These are phyloP conservation scores for Cladorrhinum sp. DNA, from an alignment of 2,329 filamentous ascomycete species.

Conservation along the genomic window DNA sequence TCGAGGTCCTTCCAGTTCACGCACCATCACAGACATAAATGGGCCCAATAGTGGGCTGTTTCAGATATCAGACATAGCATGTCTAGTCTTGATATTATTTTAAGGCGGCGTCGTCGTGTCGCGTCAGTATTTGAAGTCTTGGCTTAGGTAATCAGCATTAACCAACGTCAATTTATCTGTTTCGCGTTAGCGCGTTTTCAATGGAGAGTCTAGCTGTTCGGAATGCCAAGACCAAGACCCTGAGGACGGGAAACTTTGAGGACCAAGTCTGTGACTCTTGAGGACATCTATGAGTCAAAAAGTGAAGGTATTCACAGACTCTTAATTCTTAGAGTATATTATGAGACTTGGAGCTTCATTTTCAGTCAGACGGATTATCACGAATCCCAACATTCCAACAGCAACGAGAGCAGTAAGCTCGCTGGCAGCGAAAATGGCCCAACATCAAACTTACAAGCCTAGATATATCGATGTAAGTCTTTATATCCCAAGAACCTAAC, in stretches of 20 bases:
- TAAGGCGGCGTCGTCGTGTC: neutral
- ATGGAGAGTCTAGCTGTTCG: neutral
- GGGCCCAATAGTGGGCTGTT: no score
- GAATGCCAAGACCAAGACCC: slow-evolving; percentile 2
- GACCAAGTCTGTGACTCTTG: slow-evolving; percentile 13
- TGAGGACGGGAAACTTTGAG: slow-evolving; percentile 11
- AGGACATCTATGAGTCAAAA: slow-evolving; percentile 20
- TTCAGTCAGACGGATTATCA: slow-evolving; percentile 13
- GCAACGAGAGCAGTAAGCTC: neutral
- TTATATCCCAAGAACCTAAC: neutral
- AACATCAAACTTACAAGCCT: slow-evolving; percentile 39
- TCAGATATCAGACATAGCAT: no score
- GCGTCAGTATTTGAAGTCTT: neutral
- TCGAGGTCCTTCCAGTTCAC: no score
- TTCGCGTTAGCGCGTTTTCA: neutral
- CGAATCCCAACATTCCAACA: slow-evolving; percentile 9
- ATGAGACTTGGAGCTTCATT: slow-evolving; percentile 18
- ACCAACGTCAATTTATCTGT: neutral
- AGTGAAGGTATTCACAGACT: slow-evolving; percentile 8
- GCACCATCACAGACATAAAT: no score
- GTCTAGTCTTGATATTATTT: no score
- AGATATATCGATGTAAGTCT: slow-evolving; percentile 61
- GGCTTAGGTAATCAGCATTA: slow-evolving; percentile 6
- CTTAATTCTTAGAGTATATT: slow-evolving; percentile 7
- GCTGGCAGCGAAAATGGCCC: slow-evolving; percentile 20